phyloP scores from a whole-genome alignment of 257 asterid species.

The Nicotiana benthamiana region DNA sequence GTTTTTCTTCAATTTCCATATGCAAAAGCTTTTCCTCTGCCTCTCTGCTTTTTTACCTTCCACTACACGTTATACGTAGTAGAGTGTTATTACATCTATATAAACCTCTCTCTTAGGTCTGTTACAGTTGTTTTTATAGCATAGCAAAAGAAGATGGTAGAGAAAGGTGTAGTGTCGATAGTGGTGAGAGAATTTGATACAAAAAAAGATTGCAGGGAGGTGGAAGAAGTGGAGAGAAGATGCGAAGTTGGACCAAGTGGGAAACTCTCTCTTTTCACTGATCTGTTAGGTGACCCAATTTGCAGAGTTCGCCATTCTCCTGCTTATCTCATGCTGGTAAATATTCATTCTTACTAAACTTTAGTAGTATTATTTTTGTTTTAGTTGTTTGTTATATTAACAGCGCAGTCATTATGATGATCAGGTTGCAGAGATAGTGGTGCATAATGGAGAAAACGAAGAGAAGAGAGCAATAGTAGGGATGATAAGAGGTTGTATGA shows the following conservation, averaged over 20 bases:
- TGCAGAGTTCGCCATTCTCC: slow-evolving; percentile 93
- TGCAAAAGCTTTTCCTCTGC: slow-evolving; percentile 11
- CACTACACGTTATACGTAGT: slow-evolving; percentile 26
- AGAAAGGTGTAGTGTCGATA: slow-evolving; percentile 35
- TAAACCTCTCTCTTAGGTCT: slow-evolving; percentile 14
- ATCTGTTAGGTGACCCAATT: slow-evolving; percentile 87
- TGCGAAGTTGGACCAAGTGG: slow-evolving; percentile 84
- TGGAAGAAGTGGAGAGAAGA: slow-evolving; percentile 62
- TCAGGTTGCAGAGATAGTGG: slow-evolving; percentile 77
- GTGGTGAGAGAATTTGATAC: slow-evolving; percentile 65
- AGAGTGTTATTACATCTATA: slow-evolving; percentile 6
- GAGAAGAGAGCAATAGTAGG: slow-evolving; percentile 65
- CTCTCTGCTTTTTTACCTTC: slow-evolving; percentile 17
- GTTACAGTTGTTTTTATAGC: neutral
- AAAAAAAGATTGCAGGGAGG: slow-evolving; percentile 42
- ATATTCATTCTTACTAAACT: too few relatives aligned
- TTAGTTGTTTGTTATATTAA: neutral
- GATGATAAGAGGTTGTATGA: slow-evolving; percentile 76
- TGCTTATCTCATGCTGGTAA: slow-evolving; percentile 72
- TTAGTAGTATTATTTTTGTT: neutral
- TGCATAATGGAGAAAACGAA: slow-evolving; percentile 22
- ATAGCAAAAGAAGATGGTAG: slow-evolving; percentile 20
- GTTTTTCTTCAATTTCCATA: slow-evolving; percentile 11
- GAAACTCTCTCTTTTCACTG: slow-evolving; percentile 66
- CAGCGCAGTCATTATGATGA: neutral